A percentile compares a stretch with the other conserved stretches of the same genome.
phyloP scores from a whole-genome alignment of 2,329 filamentous ascomycete genomes.

The Alternaria triticimaculans region DNA sequence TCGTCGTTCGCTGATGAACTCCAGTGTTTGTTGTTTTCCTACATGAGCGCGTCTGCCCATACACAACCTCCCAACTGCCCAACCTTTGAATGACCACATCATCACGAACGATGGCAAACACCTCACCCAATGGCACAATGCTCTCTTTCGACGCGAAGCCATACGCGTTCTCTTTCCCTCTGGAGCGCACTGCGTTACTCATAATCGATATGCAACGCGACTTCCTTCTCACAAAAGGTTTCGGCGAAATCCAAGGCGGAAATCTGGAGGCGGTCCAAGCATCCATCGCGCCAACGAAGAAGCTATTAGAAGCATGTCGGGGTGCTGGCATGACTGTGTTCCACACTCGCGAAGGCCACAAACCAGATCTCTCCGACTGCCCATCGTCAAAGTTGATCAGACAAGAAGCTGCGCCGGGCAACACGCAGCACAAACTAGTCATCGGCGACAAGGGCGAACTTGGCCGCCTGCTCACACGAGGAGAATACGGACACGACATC shows the following conservation, averaged over 20 bases:
- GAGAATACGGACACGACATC: constrained; percentile 63
- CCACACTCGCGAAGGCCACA: constrained; percentile 59
- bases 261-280: constrained; percentile 50
- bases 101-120: constrained; percentile 12
- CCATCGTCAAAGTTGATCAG: constrained; percentile 59
- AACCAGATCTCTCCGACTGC: constrained; percentile 60
- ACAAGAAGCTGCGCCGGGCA: constrained; percentile 57
- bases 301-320: constrained; percentile 53
- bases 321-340: constrained; percentile 54
- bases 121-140: background rate
- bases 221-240: constrained; percentile 58
- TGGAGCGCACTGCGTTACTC: constrained; percentile 56
- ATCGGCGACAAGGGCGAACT: constrained; percentile 63
- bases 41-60: background rate
- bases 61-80: background rate
- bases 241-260: constrained; percentile 60
- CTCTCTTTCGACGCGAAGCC: constrained; percentile 49
- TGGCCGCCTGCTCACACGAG: constrained; percentile 60
- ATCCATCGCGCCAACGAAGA: constrained; percentile 50
- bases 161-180: constrained; percentile 58
- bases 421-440: constrained; percentile 52
- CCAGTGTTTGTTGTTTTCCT: background rate
- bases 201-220: constrained; percentile 62
- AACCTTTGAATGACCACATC: background rate
- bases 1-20: background rate